Conservation (phyloP, 1,139 yeast genomes). For the Diutina catenulata region DNA sequence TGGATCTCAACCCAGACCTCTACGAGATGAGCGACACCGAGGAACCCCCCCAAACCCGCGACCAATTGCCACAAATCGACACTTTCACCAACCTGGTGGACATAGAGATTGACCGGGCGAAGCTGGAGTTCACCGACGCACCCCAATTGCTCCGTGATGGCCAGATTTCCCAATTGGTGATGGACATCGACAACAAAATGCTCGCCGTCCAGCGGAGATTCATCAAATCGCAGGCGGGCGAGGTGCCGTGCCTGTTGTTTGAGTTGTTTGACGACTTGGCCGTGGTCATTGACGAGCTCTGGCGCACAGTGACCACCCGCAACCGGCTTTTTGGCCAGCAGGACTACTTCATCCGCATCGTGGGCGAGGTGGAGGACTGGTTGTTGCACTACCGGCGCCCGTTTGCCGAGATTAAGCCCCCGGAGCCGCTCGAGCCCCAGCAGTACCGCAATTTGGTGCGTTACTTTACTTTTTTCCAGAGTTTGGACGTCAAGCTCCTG, state of each 20-base stretch:
- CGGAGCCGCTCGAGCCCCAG: slow-evolving; percentile 8
- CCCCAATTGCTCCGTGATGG: slow-evolving; percentile 11
- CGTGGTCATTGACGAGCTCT: slow-evolving; percentile 37
- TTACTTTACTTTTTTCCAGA: slow-evolving; percentile 29
- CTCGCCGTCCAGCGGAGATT: slow-evolving; percentile 50
- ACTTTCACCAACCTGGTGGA: slow-evolving; percentile 10
- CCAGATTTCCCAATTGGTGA: slow-evolving; percentile 53
- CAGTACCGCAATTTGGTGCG: slow-evolving; percentile 13
- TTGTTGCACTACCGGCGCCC: slow-evolving; percentile 26
- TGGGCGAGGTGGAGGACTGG: slow-evolving; percentile 61
- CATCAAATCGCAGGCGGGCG: slow-evolving; percentile 45
- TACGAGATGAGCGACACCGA: slow-evolving; percentile 17
- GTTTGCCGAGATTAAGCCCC: not conserved
- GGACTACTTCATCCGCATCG: slow-evolving; percentile 45
- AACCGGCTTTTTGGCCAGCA: slow-evolving; percentile 39
- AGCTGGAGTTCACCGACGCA: slow-evolving; percentile 20
- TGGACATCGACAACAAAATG: slow-evolving; percentile 48
- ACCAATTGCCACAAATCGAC: slow-evolving; percentile 1
- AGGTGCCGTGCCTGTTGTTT: slow-evolving; percentile 18
- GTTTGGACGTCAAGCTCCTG: slow-evolving; percentile 30
- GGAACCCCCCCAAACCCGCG: slow-evolving; percentile 9
- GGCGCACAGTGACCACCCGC: slow-evolving; percentile 27
- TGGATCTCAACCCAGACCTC: slow-evolving; percentile 32
- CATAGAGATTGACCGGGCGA: slow-evolving; percentile 13
- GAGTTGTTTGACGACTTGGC: slow-evolving; percentile 35